phyloP scores from a whole-genome alignment of 768 basidiomycete genomes.

The Russula vinacea region DNA sequence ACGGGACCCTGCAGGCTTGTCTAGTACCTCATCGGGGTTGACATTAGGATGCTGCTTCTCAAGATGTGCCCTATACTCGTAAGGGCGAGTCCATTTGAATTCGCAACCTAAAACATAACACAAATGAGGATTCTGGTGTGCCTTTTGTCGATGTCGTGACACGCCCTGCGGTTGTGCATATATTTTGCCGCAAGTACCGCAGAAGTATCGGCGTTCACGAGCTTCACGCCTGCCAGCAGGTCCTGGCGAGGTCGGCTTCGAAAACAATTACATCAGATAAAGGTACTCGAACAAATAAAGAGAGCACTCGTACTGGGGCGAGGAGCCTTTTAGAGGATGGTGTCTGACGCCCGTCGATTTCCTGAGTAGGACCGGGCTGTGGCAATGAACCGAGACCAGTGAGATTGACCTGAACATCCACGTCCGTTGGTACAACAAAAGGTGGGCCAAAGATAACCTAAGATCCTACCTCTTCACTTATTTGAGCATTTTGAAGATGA shows the following conservation, averaged over 20 bases:
- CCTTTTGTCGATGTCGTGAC: not conserved
- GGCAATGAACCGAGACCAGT: not conserved
- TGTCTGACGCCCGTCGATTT: not conserved
- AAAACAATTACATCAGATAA: no score
- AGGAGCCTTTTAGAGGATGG: no score
- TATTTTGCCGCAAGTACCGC: not conserved
- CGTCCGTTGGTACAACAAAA: no score
- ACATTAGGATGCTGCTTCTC: not conserved
- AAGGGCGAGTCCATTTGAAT: constrained; percentile 2
- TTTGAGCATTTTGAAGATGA: no score
- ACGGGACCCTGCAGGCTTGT: not conserved
- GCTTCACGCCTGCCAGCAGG: not conserved
- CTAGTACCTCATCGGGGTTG: not conserved
- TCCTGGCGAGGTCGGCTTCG: no score
- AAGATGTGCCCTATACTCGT: not conserved
- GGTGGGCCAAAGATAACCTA: not conserved
- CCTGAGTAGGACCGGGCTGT: not conserved
- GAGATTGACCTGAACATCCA: not conserved
- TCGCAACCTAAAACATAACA: not conserved
- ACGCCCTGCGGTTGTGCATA: not conserved
- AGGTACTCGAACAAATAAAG: no score
- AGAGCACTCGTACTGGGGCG: no score
- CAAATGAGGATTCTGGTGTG: not conserved
- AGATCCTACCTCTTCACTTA: not conserved
- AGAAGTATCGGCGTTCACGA: not conserved